Percentiles rank a stretch among this genome's conserved stretches.
Evolutionary conservation across 768 basidiomycete genomes (phyloP).

Genomic region (Leccinum truebloodii): DNA sequence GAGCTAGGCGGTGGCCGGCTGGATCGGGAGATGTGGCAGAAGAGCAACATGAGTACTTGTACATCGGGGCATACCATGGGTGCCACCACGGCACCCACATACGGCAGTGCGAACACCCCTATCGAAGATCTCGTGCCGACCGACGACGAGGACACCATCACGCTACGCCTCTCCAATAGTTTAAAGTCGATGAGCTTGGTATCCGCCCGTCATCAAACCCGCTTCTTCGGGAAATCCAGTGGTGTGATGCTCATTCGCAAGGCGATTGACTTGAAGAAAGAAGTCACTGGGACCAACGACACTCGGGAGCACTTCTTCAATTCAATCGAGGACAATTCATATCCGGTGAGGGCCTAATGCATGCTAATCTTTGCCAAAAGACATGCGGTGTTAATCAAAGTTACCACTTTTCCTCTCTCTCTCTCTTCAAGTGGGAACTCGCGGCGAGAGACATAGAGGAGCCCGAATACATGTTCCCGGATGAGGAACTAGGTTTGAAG

Average conservation of each 20-base stretch:
- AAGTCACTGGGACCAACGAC: slow-evolving; percentile 45
- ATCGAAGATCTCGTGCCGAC: slow-evolving; percentile 28
- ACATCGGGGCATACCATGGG: slow-evolving; percentile 16
- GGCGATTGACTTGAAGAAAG: slow-evolving; percentile 60
- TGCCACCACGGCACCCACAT: slow-evolving; percentile 10
- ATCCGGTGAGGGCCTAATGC: slow-evolving; percentile 29
- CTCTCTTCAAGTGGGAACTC: slow-evolving; percentile 28
- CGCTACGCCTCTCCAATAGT: slow-evolving; percentile 25
- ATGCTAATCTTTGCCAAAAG: background rate
- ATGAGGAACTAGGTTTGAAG: slow-evolving; percentile 45
- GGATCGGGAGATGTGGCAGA: slow-evolving; percentile 41
- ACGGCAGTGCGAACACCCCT: slow-evolving; percentile 3
- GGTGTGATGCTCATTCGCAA: slow-evolving; percentile 42
- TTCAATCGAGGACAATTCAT: background rate
- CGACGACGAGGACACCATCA: slow-evolving; percentile 30
- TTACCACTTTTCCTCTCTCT: background rate
- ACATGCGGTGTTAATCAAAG: background rate
- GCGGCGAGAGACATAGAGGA: slow-evolving; percentile 21
- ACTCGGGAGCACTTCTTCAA: slow-evolving; percentile 1
- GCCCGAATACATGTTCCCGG: slow-evolving; percentile 47
- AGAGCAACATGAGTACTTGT: slow-evolving; percentile 12
- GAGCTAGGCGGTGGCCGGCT: slow-evolving; percentile 50
- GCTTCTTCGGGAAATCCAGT: slow-evolving; percentile 46
- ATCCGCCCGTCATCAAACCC: slow-evolving; percentile 3
- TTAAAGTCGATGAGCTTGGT: slow-evolving; percentile 24